Evolutionary conservation across 768 basidiomycete species (phyloP).

Genomic region (Podaxis mareebaensis): DNA sequence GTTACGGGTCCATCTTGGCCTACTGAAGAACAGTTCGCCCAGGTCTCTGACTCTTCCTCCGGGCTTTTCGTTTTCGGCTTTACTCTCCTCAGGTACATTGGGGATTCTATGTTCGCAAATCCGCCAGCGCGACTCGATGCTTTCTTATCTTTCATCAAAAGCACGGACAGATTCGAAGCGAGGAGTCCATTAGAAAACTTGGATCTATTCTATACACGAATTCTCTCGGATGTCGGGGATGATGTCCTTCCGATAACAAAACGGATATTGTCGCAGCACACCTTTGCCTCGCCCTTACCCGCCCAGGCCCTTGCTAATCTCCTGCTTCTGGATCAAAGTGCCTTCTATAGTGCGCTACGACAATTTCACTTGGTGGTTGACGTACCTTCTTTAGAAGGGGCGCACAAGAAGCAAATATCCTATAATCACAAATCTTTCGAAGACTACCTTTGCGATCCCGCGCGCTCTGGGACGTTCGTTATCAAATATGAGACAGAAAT

Average conservation of each 20-base stretch:
- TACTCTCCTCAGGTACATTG: conserved; percentile 3
- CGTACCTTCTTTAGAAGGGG: background rate
- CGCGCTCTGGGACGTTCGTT: no score
- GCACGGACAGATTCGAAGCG: background rate
- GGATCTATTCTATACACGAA: background rate
- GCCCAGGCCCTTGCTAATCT: background rate
- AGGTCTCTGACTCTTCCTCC: background rate
- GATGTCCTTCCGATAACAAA: background rate
- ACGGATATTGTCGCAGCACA: background rate
- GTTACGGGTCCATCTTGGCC: background rate
- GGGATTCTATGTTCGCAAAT: background rate
- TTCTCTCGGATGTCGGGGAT: background rate
- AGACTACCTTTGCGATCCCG: no score
- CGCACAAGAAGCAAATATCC: no score
- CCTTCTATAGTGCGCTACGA: background rate
- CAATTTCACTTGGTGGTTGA: background rate
- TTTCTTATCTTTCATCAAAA: background rate
- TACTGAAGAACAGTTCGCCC: background rate
- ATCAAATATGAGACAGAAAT: no score
- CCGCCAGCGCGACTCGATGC: background rate
- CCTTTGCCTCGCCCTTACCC: background rate
- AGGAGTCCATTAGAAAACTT: background rate
- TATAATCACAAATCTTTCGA: no score
- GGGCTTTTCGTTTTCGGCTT: conserved; percentile 13
- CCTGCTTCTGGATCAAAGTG: background rate